phyloP scores from a whole-genome alignment of 768 basidiomycete species.

The Pleurotus cornucopiae region DNA sequence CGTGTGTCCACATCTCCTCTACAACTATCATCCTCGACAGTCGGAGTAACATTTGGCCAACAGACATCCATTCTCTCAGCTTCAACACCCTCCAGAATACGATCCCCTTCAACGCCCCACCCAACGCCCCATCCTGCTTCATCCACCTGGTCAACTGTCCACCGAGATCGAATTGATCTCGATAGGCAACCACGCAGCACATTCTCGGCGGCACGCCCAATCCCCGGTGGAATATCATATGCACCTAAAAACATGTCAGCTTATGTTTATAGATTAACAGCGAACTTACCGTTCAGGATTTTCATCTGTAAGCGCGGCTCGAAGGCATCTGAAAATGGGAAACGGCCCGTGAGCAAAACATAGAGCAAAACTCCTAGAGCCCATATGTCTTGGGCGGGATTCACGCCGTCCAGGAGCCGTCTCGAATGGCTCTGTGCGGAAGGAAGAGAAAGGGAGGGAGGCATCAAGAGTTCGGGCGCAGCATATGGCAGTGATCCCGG shows the following conservation, averaged over 20 bases:
- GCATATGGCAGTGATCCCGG: constrained; percentile 91
- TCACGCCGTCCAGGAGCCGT: constrained; percentile 32
- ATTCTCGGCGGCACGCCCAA: constrained; percentile 59
- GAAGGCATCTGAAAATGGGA: constrained; percentile 87
- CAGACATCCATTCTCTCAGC: constrained; percentile 2
- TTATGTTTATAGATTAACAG: background rate
- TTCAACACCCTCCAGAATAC: constrained; percentile 24
- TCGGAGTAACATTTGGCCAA: background rate
- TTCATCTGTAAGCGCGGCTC: constrained; percentile 92
- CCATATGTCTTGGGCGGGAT: constrained; percentile 93
- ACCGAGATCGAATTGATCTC: constrained; percentile 53
- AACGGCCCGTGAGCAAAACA: constrained; percentile 73
- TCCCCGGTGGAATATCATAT: constrained; percentile 52
- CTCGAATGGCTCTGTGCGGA: constrained; percentile 12
- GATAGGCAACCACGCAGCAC: constrained; percentile 82
- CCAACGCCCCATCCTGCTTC: constrained; percentile 80
- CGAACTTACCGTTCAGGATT: constrained; percentile 69
- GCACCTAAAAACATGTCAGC: constrained; percentile 38
- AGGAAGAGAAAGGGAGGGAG: constrained; percentile 23
- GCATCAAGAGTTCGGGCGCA: constrained; percentile 79
- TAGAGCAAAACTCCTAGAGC: constrained; percentile 90
- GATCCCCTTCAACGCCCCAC: constrained; percentile 54
- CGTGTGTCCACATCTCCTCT: background rate
- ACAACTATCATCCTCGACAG: background rate
- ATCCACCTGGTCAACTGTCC: constrained; percentile 80